Evolutionary conservation across 495 filamentous ascomycete genomes (phyloP), one percentile per base, ranked within the genome.

Genomic region (Neurospora hispaniola): DNA sequence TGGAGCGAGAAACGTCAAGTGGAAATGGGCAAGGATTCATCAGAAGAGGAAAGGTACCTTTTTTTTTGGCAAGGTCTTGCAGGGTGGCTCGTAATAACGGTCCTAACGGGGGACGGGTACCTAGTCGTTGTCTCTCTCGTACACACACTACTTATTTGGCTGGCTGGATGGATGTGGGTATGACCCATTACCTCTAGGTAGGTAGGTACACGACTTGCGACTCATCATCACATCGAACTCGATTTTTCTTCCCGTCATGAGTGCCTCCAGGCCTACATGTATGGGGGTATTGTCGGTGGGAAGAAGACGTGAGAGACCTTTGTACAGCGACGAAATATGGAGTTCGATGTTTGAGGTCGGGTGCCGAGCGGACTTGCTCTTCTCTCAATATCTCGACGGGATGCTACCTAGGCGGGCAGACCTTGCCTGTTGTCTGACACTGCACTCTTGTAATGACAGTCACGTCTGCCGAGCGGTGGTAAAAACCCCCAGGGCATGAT

Each of bases 1-100:
- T 46, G 46, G 73, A 70, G 78, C 70, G 70, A 75, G 77, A 76
- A 76, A 75, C 76, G 76, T 76, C 78, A 76, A 38, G 73, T 71
- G 68, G 69, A 41, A 72, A 54, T 41, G 71, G 71, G 71, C 72
- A 76, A 74, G 77, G 69, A 71, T 66, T 66, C 54, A 66, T 66
- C 54, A 66, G 54, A 66, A 62, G 54, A 71, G 69, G 71, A 66
- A 71, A 44, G 69, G 69, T 39, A 76, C 54, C 54, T 66, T 66
- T 62, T 62, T 62, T 66, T 38, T 66, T 73, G 74, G 72, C 68
- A 76, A 73, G 69, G n/a, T 62, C 44, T 70, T 69, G 70, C 44
- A 78, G 70, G 74, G 76, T 74, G 54, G 54, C 14, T 31, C 54
- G 54, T 66, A 68, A 39, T 68, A 40, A 69, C 48, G 71, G 35